Evolutionary conservation across 2,329 filamentous ascomycete species (phyloP), one percentile per base, ranked within the genome.

Genomic region (Cladophialophora immunda): DNA sequence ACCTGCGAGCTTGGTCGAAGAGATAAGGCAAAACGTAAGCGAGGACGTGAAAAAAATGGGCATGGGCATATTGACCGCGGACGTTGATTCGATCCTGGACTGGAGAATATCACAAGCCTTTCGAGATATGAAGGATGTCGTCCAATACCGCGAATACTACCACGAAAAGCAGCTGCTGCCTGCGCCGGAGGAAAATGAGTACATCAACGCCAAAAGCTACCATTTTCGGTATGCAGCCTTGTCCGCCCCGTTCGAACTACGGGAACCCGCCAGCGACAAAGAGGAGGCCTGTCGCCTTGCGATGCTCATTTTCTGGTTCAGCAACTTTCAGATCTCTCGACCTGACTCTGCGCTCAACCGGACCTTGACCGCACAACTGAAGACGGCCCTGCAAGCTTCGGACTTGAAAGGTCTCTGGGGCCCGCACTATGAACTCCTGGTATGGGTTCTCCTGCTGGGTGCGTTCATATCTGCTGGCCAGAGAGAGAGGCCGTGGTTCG

Each of bases 281-380:
- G 65, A 67, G 36, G 65, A 67, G 55, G 60, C 55, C 4, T 63
- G 65, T 60, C 59, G 65, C 19, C 47, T 67, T 7, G 54, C 65
- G 9, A 17, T 67, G 55, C 47, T 67, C 27, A 67, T 67, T n/a
- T 67, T 67, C 60, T 67, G 65, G 60, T 67, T 67, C 60, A 59
- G 53, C 53, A 67, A 64, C 56, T 67, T 59, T 36, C 65, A 67
- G 45, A 32, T 67, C 41, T 55, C 56, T 19, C 38, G 54, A 29
- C 65, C 65, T 5, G 65, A 67, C 29, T 67, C 55, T 9, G 65
- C 65, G 1, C 60, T 67, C 38, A 63, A 63, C 60, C 59, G 65
- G 38, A 60, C 60, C 15, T 41, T 67, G 59, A 67, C 65, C 17
- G 30, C 61, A 34, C 65, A 67, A 27, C 55, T 67, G n/a, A 67